Conservation (phyloP, 1,284 basidiomycete genomes). For the Macrocybe sp. region DNA sequence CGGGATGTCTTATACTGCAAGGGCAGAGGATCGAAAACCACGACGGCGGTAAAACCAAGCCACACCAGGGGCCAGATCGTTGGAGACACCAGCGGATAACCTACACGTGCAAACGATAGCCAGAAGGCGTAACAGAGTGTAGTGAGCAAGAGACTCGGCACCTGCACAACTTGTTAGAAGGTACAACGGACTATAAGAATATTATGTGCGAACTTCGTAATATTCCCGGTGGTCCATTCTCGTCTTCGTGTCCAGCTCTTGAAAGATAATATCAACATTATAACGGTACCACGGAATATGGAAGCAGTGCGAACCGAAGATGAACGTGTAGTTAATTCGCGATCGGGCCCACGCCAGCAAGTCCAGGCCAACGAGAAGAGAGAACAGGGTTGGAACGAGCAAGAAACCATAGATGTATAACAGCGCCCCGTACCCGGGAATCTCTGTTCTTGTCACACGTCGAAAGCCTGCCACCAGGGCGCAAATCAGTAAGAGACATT, state of each 20-base stretch:
- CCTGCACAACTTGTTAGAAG: slow-evolving; percentile 33
- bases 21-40: slow-evolving; percentile 78
- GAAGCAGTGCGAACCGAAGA: slow-evolving; percentile 63
- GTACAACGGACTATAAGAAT: neutral
- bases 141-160: slow-evolving; percentile 76
- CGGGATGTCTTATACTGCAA: slow-evolving; percentile 62
- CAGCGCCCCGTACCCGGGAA: slow-evolving; percentile 73
- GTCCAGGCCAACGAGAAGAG: slow-evolving; percentile 78
- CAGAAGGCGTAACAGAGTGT: slow-evolving; percentile 80
- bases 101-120: slow-evolving; percentile 73
- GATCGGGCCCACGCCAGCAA: slow-evolving; percentile 71
- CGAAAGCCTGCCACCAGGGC: slow-evolving; percentile 47
- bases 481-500: neutral
- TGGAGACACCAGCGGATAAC: slow-evolving; percentile 43
- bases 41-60: slow-evolving; percentile 57
- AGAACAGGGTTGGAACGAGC: slow-evolving; percentile 73
- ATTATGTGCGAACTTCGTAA: slow-evolving; percentile 54
- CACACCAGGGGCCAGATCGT: slow-evolving; percentile 83
- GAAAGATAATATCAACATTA: neutral
- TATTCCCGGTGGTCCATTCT: slow-evolving; percentile 80
- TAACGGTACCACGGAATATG: neutral
- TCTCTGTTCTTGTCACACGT: slow-evolving; percentile 44
- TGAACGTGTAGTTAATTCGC: slow-evolving; percentile 88
- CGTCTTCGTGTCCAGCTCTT: slow-evolving; percentile 75
- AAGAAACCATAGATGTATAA: slow-evolving; percentile 81